These are phyloP conservation scores for Neofusicoccum sp. DNA, from an alignment of 2,329 filamentous ascomycete genomes.

Conservation along the genomic window DNA sequence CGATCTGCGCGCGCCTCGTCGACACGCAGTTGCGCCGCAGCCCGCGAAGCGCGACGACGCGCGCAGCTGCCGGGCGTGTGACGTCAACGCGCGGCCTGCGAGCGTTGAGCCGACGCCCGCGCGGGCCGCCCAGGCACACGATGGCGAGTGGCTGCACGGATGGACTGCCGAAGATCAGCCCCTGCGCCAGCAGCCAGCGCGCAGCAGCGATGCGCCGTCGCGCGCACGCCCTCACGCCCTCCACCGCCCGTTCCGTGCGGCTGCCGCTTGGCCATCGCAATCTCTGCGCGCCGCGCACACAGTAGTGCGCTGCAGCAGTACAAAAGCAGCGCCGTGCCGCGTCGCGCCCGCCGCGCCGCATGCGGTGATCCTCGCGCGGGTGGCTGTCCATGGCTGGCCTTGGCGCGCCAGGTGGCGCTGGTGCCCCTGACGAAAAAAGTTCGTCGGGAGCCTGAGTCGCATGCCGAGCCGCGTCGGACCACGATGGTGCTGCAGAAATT, in stretches of 20 bases:
- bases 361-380: conserved; percentile 12
- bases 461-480: conserved; percentile 6
- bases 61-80: too few relatives aligned
- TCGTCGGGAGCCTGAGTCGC: conserved; percentile 4
- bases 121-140: too few relatives aligned
- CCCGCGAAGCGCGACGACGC: too few relatives aligned
- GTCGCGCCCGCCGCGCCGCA: not conserved
- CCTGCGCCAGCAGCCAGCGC: not conserved
- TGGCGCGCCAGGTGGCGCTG: conserved; percentile 5
- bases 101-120: too few relatives aligned
- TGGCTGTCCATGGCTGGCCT: not conserved
- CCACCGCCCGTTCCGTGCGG: not conserved
- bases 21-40: too few relatives aligned
- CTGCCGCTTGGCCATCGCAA: not conserved
- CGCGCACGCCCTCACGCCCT: not conserved
- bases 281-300: not conserved
- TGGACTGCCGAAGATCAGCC: not conserved
- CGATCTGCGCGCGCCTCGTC: too few relatives aligned
- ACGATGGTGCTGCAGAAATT: not conserved
- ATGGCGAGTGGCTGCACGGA: too few relatives aligned
- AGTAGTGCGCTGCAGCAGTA: not conserved
- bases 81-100: too few relatives aligned
- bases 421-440: conserved; percentile 7
- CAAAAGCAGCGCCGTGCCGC: conserved; percentile 7
- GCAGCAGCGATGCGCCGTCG: not conserved